Evolutionary conservation across 441 rosid species (phyloP), one percentile per base, ranked within the genome.

Genomic region (Dalechampia spathulata): DNA sequence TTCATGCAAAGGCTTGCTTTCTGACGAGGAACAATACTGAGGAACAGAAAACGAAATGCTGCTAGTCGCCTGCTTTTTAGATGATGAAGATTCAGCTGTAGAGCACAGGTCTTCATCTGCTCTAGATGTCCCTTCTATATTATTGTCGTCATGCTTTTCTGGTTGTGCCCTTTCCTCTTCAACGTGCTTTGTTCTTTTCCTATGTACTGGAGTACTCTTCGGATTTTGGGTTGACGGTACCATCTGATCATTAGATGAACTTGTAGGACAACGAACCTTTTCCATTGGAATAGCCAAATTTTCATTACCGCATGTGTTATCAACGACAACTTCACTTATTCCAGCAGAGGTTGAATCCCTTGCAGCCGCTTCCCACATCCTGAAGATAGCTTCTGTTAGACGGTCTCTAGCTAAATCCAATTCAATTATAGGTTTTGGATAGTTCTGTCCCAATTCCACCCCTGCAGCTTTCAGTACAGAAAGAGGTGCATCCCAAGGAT

Each of bases 401-500:
- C 60, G 76, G 45, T 77, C 95, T 65, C 79, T 75, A 37, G 91
- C 97, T 39, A 78, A 64, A 70, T 87, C 95, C 7, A 83, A 52
- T 8, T 87, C 92, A 57, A 81, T 73, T 45, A 90, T 83, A 17
- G 98, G 96, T 54, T 72, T 78, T 0, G 82, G 85, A 59, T 87
- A 90, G 83, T 87, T 90, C 42, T 72, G 66, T 46, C 98, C 96
- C 41, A 87, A 62, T 67, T 87, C 98, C 1, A 87, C 90, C 43
- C 92, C 98, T 0, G 96, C 77, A 48, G 87, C 86, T 71, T 70
- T 80, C 42, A 83, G 95, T 64, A 87, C 78, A 0, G 60, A 37
- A 30, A 40, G 19, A 25, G 96, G 90, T n/a, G 95, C 95, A 17
- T 85, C 95, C 96, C 96, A 85, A 8, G 96, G 95, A 78, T 85